Evolutionary conservation across 129 eudicot species (phyloP), one percentile per base, ranked within the genome.

Genomic region (Tanacetum coccineum): DNA sequence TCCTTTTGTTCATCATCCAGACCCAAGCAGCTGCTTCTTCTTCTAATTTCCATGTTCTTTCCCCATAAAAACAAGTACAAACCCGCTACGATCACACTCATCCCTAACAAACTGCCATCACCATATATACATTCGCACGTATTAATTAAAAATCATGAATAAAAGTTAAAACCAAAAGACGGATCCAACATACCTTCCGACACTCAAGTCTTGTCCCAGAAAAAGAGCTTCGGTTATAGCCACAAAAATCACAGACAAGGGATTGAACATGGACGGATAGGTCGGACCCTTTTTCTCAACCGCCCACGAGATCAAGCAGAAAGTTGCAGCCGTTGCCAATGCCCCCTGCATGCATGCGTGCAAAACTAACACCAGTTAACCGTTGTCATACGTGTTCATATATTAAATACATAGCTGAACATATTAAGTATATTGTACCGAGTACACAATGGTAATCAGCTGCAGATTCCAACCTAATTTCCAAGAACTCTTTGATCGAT

Each of bases 381-480:
- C 7, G 54, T 5, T 30, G 36, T 4, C 36, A 30, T 30, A 30
- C 36, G 36, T 30, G 36, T 30, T 30, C 5, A 30, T 30, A 4
- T 4, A 30, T 30, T 30, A 30, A 22, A 30, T 30, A 30, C 0
- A 30, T 4, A 3, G 0, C 6, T 30, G 36, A 30, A 30, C 36
- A 30, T 30, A n/a, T 30, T 4, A 30, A 30, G 3, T 30, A 30
- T 4, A 22, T 56, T 32, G 13, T 56, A 56, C 62, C 62, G 62
- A 56, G 39, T 56, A 56, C 1, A 22, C 15, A 22, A 56, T 56
- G 15, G 62, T 56, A 56, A 12, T 2, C 40, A 56, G 12, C 18
- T 22, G 40, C 62, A 56, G 25, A 56, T 56, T 56, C 62, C 62
- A 56, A 13, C 62, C 62, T 56, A 21, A 56, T 32, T 56, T 56